A percentile compares a stretch with the other conserved stretches of the same genome.
These are phyloP conservation scores for Lonicera japonica DNA, from an alignment of 129 eudicot species.

Conservation along the genomic window DNA sequence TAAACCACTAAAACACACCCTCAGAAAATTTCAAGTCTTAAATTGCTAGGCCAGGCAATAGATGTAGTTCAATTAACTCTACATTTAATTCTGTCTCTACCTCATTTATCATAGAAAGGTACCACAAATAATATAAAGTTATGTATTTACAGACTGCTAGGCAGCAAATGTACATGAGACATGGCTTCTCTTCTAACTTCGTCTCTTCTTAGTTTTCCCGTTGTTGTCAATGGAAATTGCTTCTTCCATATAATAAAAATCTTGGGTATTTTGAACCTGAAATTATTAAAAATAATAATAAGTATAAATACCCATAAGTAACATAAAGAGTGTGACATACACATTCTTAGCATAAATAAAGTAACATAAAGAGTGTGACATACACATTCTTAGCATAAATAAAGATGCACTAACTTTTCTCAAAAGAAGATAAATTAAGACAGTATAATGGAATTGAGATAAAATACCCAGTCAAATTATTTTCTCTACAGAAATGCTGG, in stretches of 20 bases:
- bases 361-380: not conserved
- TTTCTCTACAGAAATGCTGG: conserved; percentile 53
- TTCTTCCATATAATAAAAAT: conserved; percentile 46
- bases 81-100: not conserved
- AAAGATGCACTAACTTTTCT: not conserved
- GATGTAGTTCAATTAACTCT: not conserved
- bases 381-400: too few species aligned
- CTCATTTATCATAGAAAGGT: not conserved
- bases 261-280: conserved; percentile 86
- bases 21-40: too few species aligned
- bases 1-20: not conserved
- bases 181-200: conserved; percentile 50
- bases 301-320: not conserved
- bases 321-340: not conserved
- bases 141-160: conserved; percentile 40
- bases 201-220: conserved; percentile 81
- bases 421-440: not conserved
- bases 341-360: too few species aligned
- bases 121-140: not conserved
- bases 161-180: conserved; percentile 22
- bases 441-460: too few species aligned
- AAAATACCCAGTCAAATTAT: conserved; percentile 58
- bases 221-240: conserved; percentile 62
- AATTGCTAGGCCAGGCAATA: not conserved
- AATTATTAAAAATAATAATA: conserved; percentile 2